A percentile compares a stretch with the other conserved stretches of the same genome.
phyloP scores from a whole-genome alignment of 768 basidiomycete genomes.

The Wakefieldia striispora region DNA sequence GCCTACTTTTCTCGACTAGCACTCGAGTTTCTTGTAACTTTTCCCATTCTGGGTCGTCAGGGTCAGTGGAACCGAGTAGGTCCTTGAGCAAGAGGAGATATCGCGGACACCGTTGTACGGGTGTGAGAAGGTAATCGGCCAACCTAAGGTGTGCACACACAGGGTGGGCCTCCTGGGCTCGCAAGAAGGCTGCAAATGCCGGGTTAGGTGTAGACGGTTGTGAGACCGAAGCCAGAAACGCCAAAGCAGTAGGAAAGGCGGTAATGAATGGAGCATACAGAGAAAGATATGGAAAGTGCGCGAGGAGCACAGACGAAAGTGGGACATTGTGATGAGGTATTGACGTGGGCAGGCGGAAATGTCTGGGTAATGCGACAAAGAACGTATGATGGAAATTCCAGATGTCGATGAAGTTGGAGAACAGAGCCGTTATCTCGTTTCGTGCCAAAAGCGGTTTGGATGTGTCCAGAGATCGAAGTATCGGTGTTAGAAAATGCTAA shows the following conservation, averaged over 20 bases:
- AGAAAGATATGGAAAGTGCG: constrained; percentile 87
- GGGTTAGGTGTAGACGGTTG: constrained; percentile 39
- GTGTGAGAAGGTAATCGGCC: constrained; percentile 81
- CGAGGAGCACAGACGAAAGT: constrained; percentile 60
- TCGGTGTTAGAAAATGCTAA: constrained; percentile 80
- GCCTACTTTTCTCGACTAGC: constrained; percentile 73
- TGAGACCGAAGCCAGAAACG: constrained; percentile 54
- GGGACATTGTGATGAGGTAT: constrained; percentile 34
- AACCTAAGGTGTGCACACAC: constrained; percentile 73
- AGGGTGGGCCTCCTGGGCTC: constrained; percentile 63
- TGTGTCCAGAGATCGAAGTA: constrained; percentile 72
- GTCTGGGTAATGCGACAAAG: constrained; percentile 54
- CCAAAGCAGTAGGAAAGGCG: constrained; percentile 65
- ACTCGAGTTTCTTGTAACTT: constrained; percentile 58
- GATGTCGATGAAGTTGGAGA: constrained; percentile 89
- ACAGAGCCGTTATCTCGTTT: constrained; percentile 66
- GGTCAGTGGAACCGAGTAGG: constrained; percentile 63
- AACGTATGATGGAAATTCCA: constrained; percentile 85
- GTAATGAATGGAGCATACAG: constrained; percentile 85
- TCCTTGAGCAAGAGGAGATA: constrained; percentile 85
- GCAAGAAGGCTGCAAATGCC: constrained; percentile 62
- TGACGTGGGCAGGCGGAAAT: constrained; percentile 28
- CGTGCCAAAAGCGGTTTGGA: constrained; percentile 67
- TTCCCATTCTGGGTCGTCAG: constrained; percentile 64
- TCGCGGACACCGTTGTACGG: constrained; percentile 85